phyloP scores from a whole-genome alignment of 2,329 filamentous ascomycete genomes.

The Metarhizium guizhouense region DNA sequence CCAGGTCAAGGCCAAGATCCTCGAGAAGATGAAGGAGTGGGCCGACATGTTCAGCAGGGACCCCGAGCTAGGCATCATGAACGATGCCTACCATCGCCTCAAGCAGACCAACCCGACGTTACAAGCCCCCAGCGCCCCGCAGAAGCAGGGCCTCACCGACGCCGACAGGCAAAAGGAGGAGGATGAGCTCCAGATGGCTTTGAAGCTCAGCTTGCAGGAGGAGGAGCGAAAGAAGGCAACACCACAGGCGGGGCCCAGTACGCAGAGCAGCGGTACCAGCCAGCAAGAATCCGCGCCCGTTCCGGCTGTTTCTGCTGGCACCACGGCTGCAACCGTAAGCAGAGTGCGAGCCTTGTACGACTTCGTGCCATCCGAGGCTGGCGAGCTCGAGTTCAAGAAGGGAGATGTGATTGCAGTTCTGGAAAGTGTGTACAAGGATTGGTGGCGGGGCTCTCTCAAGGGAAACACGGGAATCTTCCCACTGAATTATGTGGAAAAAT shows the following conservation, averaged over 20 bases:
- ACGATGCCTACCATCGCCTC: conserved; percentile 82
- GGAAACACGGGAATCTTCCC: conserved; percentile 97
- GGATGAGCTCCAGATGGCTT: conserved; percentile 91
- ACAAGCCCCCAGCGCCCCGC: conserved; percentile 84
- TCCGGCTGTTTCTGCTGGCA: conserved; percentile 63
- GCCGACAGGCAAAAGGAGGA: conserved; percentile 90
- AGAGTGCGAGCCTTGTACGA: conserved; percentile 89
- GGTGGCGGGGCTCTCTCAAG: conserved; percentile 94
- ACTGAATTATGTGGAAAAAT: conserved; percentile 96
- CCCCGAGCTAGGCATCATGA: conserved; percentile 93
- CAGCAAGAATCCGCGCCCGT: conserved; percentile 33
- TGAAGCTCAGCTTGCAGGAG: conserved; percentile 87
- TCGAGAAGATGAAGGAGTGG: conserved; percentile 96
- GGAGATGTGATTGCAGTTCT: conserved; percentile 95
- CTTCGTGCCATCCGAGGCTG: conserved; percentile 87
- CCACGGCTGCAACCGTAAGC: conserved; percentile 92
- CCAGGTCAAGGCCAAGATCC: conserved; percentile 93
- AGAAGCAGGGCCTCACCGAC: conserved; percentile 86
- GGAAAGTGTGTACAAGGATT: conserved; percentile 97
- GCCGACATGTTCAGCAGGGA: conserved; percentile 87
- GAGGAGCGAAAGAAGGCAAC: conserved; percentile 55
- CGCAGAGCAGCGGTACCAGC: conserved; percentile 26
- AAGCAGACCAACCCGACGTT: conserved; percentile 81
- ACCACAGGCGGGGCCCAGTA: conserved; percentile 23
- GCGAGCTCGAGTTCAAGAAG: conserved; percentile 92